Evolutionary conservation across 352 stramenopile genomes (phyloP).

Genomic region (Globisporangium emineosum): DNA sequence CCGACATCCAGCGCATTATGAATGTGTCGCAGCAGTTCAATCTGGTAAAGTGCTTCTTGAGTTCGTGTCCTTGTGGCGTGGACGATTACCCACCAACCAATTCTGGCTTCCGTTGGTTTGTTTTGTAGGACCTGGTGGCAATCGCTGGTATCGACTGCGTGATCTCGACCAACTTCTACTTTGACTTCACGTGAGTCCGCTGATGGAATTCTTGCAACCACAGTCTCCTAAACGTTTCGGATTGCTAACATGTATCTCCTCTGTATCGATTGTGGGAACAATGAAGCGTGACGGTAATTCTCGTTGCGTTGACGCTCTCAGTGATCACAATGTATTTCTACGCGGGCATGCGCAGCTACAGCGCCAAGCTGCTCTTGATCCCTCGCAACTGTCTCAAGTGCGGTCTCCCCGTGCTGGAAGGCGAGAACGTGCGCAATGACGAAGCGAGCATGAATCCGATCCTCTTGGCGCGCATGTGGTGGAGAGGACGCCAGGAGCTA

Average conservation of each 20-base stretch:
- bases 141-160: slow-evolving; percentile 75
- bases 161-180: slow-evolving; percentile 72
- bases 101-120: not conserved
- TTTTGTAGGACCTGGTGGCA: slow-evolving; percentile 57
- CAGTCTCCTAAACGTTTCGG: no score
- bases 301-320: slow-evolving; percentile 39
- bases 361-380: slow-evolving; percentile 58
- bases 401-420: slow-evolving; percentile 57
- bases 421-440: slow-evolving; percentile 46
- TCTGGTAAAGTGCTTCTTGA: slow-evolving; percentile 30
- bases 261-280: not conserved
- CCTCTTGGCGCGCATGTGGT: slow-evolving; percentile 41
- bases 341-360: slow-evolving; percentile 61
- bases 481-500: slow-evolving; percentile 21
- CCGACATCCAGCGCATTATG: slow-evolving; percentile 57
- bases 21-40: slow-evolving; percentile 69
- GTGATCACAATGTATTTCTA: slow-evolving; percentile 67
- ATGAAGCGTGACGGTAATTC: slow-evolving; percentile 45
- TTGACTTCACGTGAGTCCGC: slow-evolving; percentile 58
- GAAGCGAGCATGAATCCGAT: slow-evolving; percentile 57
- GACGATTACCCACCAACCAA: not conserved
- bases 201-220: not conserved
- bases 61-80: not conserved
- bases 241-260: no score
- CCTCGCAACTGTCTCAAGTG: slow-evolving; percentile 68